Evolutionary conservation across 805 yeast species (phyloP).

Genomic region (Dipodascus geniculatus): DNA sequence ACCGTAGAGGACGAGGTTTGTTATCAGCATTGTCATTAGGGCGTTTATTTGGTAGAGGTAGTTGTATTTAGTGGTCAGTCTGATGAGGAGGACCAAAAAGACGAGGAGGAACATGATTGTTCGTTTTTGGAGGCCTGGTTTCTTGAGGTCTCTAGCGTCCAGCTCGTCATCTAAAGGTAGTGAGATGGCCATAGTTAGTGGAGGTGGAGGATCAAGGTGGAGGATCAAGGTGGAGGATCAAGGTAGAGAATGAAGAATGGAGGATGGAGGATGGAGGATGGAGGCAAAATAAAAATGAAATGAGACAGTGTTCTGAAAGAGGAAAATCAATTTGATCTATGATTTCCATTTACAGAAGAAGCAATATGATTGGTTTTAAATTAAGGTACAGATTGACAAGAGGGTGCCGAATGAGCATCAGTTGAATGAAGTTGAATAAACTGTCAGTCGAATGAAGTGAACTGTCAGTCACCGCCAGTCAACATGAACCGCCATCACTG

Average conservation of each 20-base stretch:
- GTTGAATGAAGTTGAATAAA: too few relatives aligned
- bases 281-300: neutral
- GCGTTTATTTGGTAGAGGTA: conserved; percentile 46
- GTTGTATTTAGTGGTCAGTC: conserved; percentile 24
- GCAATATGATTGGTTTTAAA: neutral
- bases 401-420: too few relatives aligned
- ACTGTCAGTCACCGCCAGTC: too few relatives aligned
- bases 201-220: too few relatives aligned
- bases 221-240: too few relatives aligned
- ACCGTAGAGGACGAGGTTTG: conserved; percentile 74
- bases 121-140: neutral
- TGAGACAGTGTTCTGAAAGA: neutral
- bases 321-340: neutral
- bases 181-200: neutral
- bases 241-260: neutral
- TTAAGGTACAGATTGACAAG: neutral
- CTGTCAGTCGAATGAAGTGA: too few relatives aligned
- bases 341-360: too few relatives aligned
- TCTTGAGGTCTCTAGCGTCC: too few relatives aligned
- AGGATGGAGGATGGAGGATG: neutral
- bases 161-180: too few relatives aligned
- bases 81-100: conserved; percentile 22
- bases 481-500: too few relatives aligned
- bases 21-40: conserved; percentile 63
- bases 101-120: conserved; percentile 9